These are phyloP conservation scores for Daedalea quercina DNA, from an alignment of 768 basidiomycete genomes.

Conservation along the genomic window DNA sequence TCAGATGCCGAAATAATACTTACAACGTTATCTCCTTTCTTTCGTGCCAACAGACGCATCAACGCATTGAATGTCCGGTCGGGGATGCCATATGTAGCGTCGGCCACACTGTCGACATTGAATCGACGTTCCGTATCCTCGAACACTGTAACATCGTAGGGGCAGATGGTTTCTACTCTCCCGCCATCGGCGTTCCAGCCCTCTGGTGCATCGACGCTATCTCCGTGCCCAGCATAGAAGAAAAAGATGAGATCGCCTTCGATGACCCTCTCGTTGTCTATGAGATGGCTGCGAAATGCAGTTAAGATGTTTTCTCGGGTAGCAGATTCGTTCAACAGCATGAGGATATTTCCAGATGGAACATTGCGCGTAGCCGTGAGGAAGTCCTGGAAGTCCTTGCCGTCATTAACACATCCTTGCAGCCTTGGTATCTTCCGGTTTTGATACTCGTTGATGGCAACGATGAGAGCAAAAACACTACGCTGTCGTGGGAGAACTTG, in stretches of 20 bases:
- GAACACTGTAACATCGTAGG: not conserved
- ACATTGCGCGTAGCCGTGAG: not conserved
- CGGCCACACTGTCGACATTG: too few relatives aligned
- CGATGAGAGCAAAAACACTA: not conserved
- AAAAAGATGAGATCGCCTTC: not conserved
- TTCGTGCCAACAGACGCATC: too few relatives aligned
- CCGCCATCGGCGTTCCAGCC: not conserved
- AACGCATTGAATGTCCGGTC: too few relatives aligned
- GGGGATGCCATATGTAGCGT: too few relatives aligned
- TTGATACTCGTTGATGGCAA: not conserved
- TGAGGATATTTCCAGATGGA: not conserved
- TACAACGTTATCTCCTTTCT: not conserved
- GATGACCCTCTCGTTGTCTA: not conserved
- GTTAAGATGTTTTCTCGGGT: not conserved
- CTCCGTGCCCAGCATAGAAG: not conserved
- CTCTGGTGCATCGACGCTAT: not conserved
- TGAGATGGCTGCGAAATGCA: not conserved
- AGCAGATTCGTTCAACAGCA: not conserved
- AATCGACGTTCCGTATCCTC: too few relatives aligned
- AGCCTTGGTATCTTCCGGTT: not conserved
- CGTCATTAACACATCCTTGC: not conserved
- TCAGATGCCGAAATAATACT: not conserved
- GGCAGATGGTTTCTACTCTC: not conserved
- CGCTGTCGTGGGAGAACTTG: not conserved
- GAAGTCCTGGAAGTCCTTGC: not conserved